Evolutionary conservation across 768 basidiomycete genomes (phyloP), one percentile per base, ranked within the genome.

Genomic region (Leccinum olivaceopallidum): DNA sequence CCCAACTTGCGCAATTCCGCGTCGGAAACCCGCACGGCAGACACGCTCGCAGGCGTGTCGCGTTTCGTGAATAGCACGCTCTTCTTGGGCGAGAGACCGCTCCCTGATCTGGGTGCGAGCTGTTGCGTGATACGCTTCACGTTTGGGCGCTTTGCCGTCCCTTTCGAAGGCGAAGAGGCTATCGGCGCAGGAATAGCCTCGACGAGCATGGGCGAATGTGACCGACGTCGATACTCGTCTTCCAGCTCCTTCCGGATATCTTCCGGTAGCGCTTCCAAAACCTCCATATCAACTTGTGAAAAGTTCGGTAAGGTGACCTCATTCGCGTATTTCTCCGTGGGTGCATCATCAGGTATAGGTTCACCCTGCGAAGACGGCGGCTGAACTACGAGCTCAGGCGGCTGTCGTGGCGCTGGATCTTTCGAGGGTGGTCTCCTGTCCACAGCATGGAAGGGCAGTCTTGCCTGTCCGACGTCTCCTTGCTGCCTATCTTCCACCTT

Each of bases 181-280:
- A 53, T 52, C 18, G 59, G 55, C 5, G 56, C 57, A 2, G 57
- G 48, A 4, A 61, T 3, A 5, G 48, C 59, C 26, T 65, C 65
- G 60, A 44, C 61, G 24, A 66, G 73, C 64, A 76, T 78, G 10
- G 84, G 83, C 4, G 85, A 82, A 9, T 71, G 75, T 0, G 85
- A 86, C 53, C 85, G 82, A 39, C 85, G 85, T 67, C 79, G 79
- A 62, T 89, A 90, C 59, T 87, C 88, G 5, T 72, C 73, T 67
- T 90, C 83, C 12, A 92, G 75, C 69, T 94, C 92, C 61, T 80
- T 77, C 24, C 85, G 83, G 7, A 93, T 76, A 26, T 91, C 88
- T 12, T 76, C 79, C 0, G 92, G 91, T 32, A 94, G 78, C 2
- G 87, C 88, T 39, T 86, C 81, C 55, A 90, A 84, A 2, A 92